Evolutionary conservation across 768 basidiomycete species (phyloP), one percentile per base, ranked within the genome.

Genomic region (Pisolithus sp.): DNA sequence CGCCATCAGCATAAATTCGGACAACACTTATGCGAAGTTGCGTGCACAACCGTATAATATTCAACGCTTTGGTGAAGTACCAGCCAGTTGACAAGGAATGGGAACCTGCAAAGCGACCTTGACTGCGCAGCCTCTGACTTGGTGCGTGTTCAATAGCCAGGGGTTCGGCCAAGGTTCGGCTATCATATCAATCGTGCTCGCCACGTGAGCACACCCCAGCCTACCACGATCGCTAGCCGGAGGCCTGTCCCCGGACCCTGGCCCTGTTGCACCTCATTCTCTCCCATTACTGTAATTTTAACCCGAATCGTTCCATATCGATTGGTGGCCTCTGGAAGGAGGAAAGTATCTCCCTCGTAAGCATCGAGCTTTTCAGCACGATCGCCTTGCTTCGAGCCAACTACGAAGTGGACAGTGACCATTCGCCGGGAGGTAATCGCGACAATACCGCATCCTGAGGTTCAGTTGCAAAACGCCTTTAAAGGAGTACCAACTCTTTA

Each of bases 141-240:
- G 21, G 39, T 40, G 39, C 18, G 39, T 20, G 34, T 34, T 13
- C 34, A 15, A 15, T 15, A 15, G 13, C 34, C 34, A 36, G 31
- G 40, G 15, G n/a, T 18, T 41, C 40, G 21, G n/a, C 40, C 40
- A 21, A 41, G 13, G 13, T 18, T 49, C 24, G 28, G 49, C 37
- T 48, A 48, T 28, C 37, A 30, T 12, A 21, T 46, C 42, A 20
- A 31, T 41, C 46, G 26, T 40, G 39, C 10, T 34, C 23, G 48
- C 53, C 53, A 53, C 53, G 53, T 53, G 53, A 46, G 53, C 48
- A 20, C 23, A 24, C 34, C 52, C 46, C 47, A n/a, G 40, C 30
- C 46, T 39, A 24, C 6, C 38, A 40, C 38, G 44, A 54, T 50
- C 53, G 40, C 49, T 28, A 30, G 42, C 37, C n/a, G 37, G 21